Percentiles rank a stretch among this genome's conserved stretches.
These are phyloP conservation scores for Cruciata laevipes DNA, from an alignment of 257 asterid species.

Conservation along the genomic window DNA sequence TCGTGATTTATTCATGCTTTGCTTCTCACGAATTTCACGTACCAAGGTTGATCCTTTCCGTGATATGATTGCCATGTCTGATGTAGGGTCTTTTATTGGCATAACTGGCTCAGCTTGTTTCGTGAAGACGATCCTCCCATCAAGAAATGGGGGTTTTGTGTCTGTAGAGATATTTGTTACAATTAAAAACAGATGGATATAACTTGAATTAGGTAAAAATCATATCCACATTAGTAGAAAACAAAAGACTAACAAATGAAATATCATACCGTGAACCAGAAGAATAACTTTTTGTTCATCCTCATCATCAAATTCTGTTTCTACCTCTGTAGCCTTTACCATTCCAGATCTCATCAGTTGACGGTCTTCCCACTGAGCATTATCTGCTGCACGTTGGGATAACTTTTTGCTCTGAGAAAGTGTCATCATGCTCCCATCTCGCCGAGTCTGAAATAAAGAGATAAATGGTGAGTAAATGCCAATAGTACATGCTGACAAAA, in stretches of 20 bases:
- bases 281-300: conserved; percentile 90
- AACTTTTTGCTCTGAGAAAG: conserved; percentile 91
- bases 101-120: conserved; percentile 90
- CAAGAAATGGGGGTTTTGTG: conserved; percentile 97
- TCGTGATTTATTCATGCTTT: conserved; percentile 83
- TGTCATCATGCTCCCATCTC: conserved; percentile 93
- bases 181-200: conserved; percentile 14
- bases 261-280: conserved; percentile 77
- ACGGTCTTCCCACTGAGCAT: conserved; percentile 99
- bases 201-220: background rate
- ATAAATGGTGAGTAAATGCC: background rate
- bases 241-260: background rate
- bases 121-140: conserved; percentile 88
- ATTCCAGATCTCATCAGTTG: conserved; percentile 98
- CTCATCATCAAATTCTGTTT: conserved; percentile 93
- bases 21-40: conserved; percentile 90
- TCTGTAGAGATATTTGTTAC: conserved; percentile 37
- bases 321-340: conserved; percentile 92
- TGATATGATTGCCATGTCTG: conserved; percentile 98
- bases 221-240: background rate
- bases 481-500: background rate
- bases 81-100: conserved; percentile 96
- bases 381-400: conserved; percentile 95
- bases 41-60: conserved; percentile 88
- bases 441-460: conserved; percentile 47